Evolutionary conservation across 2,329 filamentous ascomycete genomes (phyloP), one percentile per base, ranked within the genome.

Genomic region (Emergomyces pasteurianus): DNA sequence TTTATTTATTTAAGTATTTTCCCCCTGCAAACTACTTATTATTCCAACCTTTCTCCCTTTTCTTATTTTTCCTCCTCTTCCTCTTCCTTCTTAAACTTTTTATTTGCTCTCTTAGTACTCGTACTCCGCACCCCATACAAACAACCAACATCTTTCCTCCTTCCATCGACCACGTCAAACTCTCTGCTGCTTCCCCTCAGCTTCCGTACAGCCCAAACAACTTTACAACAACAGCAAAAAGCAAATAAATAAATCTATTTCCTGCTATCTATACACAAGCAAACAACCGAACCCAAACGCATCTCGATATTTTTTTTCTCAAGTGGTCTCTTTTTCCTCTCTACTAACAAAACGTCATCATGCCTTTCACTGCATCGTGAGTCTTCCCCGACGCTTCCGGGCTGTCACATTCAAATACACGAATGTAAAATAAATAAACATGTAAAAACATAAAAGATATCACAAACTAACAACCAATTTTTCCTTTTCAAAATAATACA

Each of bases 361-460:
- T 78, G 76, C 72, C 76, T 74, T 77, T 78, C 73, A 78, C 76
- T 66, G 76, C 76, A 64, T 78, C 76, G 76, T 78, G 74, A 77
- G 76, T 77, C 53, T n/a, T 47, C 26, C 42, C 47, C 31, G 31
- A 23, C 56, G 26, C 34, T 53, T 28, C 14, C 21, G 43, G 36
- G 31, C 23, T 34, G 7, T 54, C 57, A 23, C 21, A 8, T 10
- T 10, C 42, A 21, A 46, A 21, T 5, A 5, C n/a, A 43, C 18
- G n/a, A 3, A 12, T 1, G 6, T 42, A 16, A n/a, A n/a, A 23
- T 4, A 47, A 23, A 0, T 2, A 23, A 23, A 47, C 3, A 23
- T 12, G 10, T 23, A 23, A 23, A 47, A 23, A 5, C 26, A 26
- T 4, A 14, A n/a, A 47, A 16, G 3, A 6, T 14, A 47, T 26